Base-by-base conservation (phyloP, 2,329 filamentous ascomycete genomes). In the Endoconidiophora laricicola region DNA sequence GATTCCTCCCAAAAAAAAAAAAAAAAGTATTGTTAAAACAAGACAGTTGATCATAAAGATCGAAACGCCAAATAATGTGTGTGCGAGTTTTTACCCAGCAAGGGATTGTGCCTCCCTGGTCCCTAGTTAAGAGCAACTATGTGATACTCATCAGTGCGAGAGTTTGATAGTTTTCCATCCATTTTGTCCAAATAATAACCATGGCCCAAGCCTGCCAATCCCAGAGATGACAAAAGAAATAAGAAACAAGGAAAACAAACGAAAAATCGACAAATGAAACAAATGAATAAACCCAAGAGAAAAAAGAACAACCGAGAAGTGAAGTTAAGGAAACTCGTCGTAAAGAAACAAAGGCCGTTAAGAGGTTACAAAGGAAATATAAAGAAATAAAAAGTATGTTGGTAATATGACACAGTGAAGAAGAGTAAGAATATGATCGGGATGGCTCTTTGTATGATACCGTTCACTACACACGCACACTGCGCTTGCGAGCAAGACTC, bases 401-500 rank as follows among this genome's bases (percentile, higher is more conserved):
- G 42, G 14, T 47, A 43, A 48, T 39, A 39, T 38, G 26, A 47
- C 29, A 47, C 29, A 46, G 36, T 29, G 26, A 50, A 46, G 23
- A 46, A 48, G 37, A 53, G 24, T 39, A 24, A 40, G 26, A 36
- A 46, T 14, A 37, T 22, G 46, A 29, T 23, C 9, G 12, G 14
- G 42, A 29, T 24, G 6, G n/a, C 14, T 6, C 12, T 6, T 23
- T 16, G 44, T 45, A 44, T 49, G 23, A 24, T 38, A 12, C 12
- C 12, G n/a, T 42, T 49, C 4, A 6, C 33, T 48, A 53, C 16
- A 47, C 40, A 29, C 51, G 44, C 26, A 44, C 48, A 22, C 38
- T 44, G 26, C 51, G 46, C 38, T 49, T 46, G 38, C 51, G 51
- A 29, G 51, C 47, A 43, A 53, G 44, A 26, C 43, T 49, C 26